Conservation (phyloP, 225 moss, liverwort and hornwort species). For the Physcomitrellopsis africana region DNA sequence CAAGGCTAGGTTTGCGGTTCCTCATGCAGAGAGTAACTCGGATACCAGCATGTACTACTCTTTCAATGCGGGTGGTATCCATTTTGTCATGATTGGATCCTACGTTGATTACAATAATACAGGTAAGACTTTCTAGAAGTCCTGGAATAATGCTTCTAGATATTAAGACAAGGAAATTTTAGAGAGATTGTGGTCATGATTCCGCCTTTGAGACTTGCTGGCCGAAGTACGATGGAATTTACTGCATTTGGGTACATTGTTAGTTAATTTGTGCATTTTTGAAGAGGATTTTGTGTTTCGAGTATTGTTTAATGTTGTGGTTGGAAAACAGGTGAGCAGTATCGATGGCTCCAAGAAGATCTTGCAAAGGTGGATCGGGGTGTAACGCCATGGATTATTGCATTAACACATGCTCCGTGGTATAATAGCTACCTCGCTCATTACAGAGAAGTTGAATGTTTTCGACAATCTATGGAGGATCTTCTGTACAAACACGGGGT, state of each 20-base stretch:
- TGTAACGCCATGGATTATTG: constrained; percentile 92
- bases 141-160: background rate
- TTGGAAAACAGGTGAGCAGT: constrained; percentile 73
- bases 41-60: constrained; percentile 88
- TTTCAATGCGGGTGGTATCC: constrained; percentile 89
- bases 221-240: background rate
- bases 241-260: constrained; percentile 3
- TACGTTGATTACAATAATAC: constrained; percentile 68
- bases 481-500: constrained; percentile 78
- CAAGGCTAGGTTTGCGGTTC: constrained; percentile 83
- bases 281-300: background rate
- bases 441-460: constrained; percentile 89
- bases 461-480: constrained; percentile 84
- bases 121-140: constrained; percentile 35
- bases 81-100: constrained; percentile 90
- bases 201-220: background rate
- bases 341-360: constrained; percentile 72
- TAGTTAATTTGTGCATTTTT: background rate
- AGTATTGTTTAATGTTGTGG: background rate
- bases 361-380: constrained; percentile 79
- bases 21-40: constrained; percentile 78
- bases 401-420: constrained; percentile 87
- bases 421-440: constrained; percentile 87
- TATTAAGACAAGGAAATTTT: background rate
- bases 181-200: background rate